Evolutionary conservation across 345 rosid species (phyloP).

Genomic region (Syzygium jambos): DNA sequence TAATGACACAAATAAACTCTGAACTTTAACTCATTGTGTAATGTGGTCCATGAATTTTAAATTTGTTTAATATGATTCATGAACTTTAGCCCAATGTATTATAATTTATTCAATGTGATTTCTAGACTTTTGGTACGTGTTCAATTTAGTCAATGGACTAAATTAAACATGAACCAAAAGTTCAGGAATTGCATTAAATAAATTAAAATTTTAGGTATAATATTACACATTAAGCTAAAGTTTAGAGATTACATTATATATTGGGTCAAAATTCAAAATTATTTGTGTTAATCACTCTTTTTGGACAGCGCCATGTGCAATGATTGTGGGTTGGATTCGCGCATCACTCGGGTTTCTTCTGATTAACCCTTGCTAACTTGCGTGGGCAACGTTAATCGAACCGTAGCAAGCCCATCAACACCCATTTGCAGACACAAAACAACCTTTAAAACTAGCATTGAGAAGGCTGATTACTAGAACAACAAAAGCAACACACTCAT

Average conservation of each 20-base stretch:
- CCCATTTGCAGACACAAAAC: neutral
- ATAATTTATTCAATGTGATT: no score
- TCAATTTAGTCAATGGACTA: rapidly evolving
- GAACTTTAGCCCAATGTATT: no score
- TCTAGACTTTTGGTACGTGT: rapidly evolving
- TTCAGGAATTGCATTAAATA: rapidly evolving
- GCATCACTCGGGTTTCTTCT: neutral
- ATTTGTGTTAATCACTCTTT: no score
- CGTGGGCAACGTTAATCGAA: neutral
- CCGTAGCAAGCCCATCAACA: neutral
- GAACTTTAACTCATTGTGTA: no score
- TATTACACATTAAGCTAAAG: rapidly evolving
- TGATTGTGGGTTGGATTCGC: neutral
- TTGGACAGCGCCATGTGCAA: neutral
- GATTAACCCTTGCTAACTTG: neutral
- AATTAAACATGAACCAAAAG: no score
- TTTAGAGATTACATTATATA: rapidly evolving
- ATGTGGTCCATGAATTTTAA: rapidly evolving
- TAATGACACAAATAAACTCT: rapidly evolving
- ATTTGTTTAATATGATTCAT: no score
- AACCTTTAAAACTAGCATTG: neutral
- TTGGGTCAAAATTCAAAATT: no score
- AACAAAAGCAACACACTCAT: neutral
- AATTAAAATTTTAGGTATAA: rapidly evolving
- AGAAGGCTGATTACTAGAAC: conserved; percentile 7